Conservation (phyloP, 768 basidiomycete genomes). For the Termitomyces titanicus region DNA sequence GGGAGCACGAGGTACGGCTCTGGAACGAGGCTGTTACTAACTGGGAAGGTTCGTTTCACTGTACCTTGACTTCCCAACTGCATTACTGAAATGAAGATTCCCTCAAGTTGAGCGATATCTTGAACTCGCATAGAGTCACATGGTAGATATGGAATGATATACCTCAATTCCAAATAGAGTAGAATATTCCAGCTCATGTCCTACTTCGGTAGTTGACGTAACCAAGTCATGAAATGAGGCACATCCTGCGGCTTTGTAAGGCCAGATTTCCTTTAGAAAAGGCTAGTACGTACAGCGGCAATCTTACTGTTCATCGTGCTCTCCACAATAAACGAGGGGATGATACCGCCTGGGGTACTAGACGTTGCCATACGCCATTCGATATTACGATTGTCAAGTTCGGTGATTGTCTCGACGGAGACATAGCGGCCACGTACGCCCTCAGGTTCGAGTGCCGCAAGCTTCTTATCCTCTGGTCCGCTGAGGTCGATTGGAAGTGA, state of each 20-base stretch:
- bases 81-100: constrained; percentile 5
- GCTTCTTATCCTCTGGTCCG: constrained; percentile 44
- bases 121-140: constrained; percentile 61
- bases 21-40: constrained; percentile 91
- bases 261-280: neutral
- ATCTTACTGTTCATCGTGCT: constrained; percentile 59
- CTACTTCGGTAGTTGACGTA: constrained; percentile 32
- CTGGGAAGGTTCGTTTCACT: constrained; percentile 79
- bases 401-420: constrained; percentile 62
- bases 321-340: constrained; percentile 64
- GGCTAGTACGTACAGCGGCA: constrained; percentile 42
- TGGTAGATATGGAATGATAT: no score
- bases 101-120: constrained; percentile 75
- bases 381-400: constrained; percentile 57
- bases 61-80: constrained; percentile 4
- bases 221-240: constrained; percentile 68
- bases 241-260: constrained; percentile 49
- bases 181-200: no score
- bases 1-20: constrained; percentile 81
- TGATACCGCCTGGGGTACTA: constrained; percentile 64
- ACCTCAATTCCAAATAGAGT: neutral
- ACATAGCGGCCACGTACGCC: constrained; percentile 67
- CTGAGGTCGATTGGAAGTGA: constrained; percentile 70
- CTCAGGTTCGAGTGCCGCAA: constrained; percentile 58
- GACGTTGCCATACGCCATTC: constrained; percentile 85